phyloP scores from a whole-genome alignment of 2,329 filamentous ascomycete species.

The Neofusicoccum sp. region DNA sequence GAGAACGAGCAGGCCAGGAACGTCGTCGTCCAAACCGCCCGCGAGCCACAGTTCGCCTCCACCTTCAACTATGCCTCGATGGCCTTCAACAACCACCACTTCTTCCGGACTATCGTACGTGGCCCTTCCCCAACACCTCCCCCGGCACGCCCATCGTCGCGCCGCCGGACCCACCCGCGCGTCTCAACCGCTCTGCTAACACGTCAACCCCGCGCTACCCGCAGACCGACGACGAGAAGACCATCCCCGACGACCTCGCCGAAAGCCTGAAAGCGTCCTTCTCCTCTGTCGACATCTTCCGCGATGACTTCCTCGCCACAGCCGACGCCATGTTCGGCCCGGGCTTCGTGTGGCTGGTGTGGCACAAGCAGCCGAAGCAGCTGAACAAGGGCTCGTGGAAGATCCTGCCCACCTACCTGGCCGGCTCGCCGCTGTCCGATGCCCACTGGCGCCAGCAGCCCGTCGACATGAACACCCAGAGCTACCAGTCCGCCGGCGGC shows the following conservation, averaged over 20 bases:
- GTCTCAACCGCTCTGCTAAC: slow-evolving; percentile 24
- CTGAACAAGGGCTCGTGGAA: slow-evolving; percentile 55
- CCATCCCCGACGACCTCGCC: slow-evolving; percentile 62
- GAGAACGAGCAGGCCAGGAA: slow-evolving; percentile 65
- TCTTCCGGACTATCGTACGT: slow-evolving; percentile 64
- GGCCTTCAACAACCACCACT: slow-evolving; percentile 89
- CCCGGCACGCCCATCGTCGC: neutral
- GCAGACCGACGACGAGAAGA: slow-evolving; percentile 4
- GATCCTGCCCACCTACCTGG: slow-evolving; percentile 86
- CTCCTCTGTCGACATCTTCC: slow-evolving; percentile 80
- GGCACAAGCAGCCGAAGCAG: slow-evolving; percentile 46
- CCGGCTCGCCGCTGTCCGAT: slow-evolving; percentile 82
- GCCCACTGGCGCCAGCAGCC: slow-evolving; percentile 77
- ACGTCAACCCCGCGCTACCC: slow-evolving; percentile 21
- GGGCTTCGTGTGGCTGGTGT: slow-evolving; percentile 93
- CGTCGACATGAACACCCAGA: slow-evolving; percentile 69
- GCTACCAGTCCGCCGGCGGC: slow-evolving; percentile 31
- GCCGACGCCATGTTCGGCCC: slow-evolving; percentile 94
- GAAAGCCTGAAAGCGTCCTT: slow-evolving; percentile 69
- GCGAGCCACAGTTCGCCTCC: slow-evolving; percentile 74
- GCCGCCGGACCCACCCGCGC: slow-evolving; percentile 21
- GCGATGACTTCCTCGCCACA: slow-evolving; percentile 75
- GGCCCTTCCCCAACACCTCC: neutral
- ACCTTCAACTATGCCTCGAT: slow-evolving; percentile 97
- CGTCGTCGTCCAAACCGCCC: slow-evolving; percentile 74